Conservation (phyloP, 805 yeast species). For the Grigorovia yakushimaensis region DNA sequence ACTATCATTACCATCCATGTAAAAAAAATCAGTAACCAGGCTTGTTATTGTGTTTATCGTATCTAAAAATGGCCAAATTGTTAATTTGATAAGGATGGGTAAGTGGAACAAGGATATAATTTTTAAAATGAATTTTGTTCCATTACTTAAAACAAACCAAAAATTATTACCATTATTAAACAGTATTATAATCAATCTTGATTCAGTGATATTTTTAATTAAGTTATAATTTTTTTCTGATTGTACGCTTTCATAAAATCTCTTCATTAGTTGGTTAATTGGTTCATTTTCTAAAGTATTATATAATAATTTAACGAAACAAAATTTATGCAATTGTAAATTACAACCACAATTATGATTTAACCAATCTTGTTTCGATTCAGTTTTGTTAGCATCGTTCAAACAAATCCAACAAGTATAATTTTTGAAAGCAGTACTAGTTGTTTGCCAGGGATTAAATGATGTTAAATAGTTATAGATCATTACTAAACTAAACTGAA, state of each 20-base stretch:
- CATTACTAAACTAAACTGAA: not conserved
- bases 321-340: slow-evolving; percentile 22
- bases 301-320: slow-evolving; percentile 19
- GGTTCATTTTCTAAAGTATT: slow-evolving; percentile 4
- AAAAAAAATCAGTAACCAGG: not conserved
- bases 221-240: not conserved
- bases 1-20: not conserved
- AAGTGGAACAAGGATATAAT: not conserved
- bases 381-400: slow-evolving; percentile 11
- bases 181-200: not conserved
- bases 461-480: not conserved
- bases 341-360: slow-evolving; percentile 25
- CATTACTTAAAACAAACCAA: not conserved
- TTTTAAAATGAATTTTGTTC: not conserved
- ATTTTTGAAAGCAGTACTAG: not conserved
- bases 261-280: not conserved
- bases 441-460: not conserved
- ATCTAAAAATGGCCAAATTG: not conserved
- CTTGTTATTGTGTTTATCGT: not conserved
- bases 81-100: not conserved
- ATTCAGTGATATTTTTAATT: not conserved
- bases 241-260: not conserved
- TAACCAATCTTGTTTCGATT: slow-evolving; percentile 14
- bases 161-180: not conserved
- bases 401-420: slow-evolving; percentile 24